Conservation (phyloP, 169 alveolate genomes). For the Plasmodium vivax region DNA sequence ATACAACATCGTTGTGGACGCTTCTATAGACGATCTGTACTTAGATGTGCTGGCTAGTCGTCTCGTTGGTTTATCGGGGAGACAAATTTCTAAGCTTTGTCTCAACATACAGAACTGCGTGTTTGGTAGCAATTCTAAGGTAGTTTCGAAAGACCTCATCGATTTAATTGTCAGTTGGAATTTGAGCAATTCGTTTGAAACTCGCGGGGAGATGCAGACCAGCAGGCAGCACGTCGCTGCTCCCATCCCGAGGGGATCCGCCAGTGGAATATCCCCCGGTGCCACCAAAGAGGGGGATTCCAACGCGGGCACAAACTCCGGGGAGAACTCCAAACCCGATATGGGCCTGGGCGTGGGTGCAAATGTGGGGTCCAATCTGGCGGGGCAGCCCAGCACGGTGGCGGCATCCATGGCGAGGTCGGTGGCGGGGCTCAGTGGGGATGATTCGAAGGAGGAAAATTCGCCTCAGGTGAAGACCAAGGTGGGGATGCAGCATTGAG, state of each 20-base stretch:
- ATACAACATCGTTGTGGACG: constrained; percentile 82
- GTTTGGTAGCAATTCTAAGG: constrained; percentile 73
- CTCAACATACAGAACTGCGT: constrained; percentile 68
- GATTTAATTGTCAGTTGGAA: constrained; percentile 61
- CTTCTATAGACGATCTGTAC: constrained; percentile 83
- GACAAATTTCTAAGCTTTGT: constrained; percentile 92
- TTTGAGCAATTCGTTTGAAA: constrained; percentile 42
- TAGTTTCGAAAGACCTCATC: constrained; percentile 61
- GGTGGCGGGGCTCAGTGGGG: neutral
- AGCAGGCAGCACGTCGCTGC: neutral
- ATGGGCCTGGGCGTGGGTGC: neutral
- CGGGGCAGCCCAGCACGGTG: neutral
- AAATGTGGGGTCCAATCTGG: neutral
- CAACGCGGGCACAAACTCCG: neutral
- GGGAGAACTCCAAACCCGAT: neutral
- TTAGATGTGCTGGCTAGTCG: constrained; percentile 87
- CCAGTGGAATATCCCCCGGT: neutral
- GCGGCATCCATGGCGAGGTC: neutral
- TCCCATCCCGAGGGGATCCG: neutral
- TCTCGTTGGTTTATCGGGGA: constrained; percentile 95
- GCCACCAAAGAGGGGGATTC: neutral
- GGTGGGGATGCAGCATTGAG: neutral
- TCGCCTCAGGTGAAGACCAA: neutral
- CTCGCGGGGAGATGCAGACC: neutral
- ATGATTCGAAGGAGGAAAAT: neutral